phyloP scores from a whole-genome alignment of 2,329 filamentous ascomycete genomes.

The Fusarium haematococcum region DNA sequence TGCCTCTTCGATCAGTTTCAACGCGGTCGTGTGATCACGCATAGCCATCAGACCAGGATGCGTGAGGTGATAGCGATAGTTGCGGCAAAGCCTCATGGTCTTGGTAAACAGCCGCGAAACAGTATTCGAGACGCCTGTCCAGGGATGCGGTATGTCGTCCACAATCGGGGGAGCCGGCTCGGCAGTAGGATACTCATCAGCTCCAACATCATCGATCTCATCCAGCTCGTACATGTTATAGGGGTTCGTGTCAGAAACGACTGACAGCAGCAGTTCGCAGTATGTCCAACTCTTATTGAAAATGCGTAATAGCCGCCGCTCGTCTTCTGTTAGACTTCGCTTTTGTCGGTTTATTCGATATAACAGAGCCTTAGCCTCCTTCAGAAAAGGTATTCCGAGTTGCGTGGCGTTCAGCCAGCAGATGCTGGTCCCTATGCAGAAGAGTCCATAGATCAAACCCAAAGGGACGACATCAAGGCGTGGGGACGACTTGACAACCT shows the following conservation, averaged over 20 bases:
- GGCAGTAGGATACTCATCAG: conserved; percentile 27
- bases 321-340: conserved; percentile 10
- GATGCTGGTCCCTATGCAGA: conserved; percentile 54
- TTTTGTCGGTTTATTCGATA: conserved; percentile 41
- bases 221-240: conserved; percentile 18
- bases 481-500: conserved; percentile 31
- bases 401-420: conserved; percentile 54
- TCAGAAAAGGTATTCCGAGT: conserved; percentile 48
- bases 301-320: conserved; percentile 49
- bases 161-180: conserved; percentile 19
- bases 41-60: conserved; percentile 28
- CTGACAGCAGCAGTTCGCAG: conserved; percentile 54
- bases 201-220: conserved; percentile 21
- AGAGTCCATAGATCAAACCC: conserved; percentile 52
- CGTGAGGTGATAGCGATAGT: conserved; percentile 46
- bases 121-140: conserved; percentile 52
- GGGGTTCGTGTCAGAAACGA: conserved; percentile 50
- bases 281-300: conserved; percentile 55
- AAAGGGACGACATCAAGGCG: conserved; percentile 44
- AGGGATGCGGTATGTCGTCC: conserved; percentile 49
- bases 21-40: conserved; percentile 27
- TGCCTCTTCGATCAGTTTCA: conserved; percentile 47
- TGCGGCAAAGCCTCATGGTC: conserved; percentile 52
- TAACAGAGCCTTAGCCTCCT: conserved; percentile 45
- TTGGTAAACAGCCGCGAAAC: conserved; percentile 50